phyloP scores from a whole-genome alignment of 768 basidiomycete species.

The Termitomyces bulborhizus region DNA sequence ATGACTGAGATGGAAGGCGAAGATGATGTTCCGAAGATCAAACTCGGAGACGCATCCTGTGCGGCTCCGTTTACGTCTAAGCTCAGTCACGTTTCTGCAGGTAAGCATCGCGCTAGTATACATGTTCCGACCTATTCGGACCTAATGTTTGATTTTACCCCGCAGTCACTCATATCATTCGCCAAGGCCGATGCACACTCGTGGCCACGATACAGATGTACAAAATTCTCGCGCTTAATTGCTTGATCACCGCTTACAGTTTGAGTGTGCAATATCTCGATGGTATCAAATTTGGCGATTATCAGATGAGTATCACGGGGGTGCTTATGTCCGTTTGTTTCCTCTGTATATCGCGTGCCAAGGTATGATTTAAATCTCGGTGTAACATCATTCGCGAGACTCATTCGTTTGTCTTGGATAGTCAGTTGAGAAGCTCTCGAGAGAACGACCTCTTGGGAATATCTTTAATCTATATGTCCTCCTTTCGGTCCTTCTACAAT shows the following conservation, averaged over 20 bases:
- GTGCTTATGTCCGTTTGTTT: constrained; percentile 99
- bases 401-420: constrained; percentile 23
- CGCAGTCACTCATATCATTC: constrained; percentile 13
- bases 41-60: constrained; percentile 98
- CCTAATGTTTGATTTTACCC: constrained; percentile 47
- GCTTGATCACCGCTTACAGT: constrained; percentile 97
- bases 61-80: constrained; percentile 99
- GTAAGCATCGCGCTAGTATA: constrained; percentile 40
- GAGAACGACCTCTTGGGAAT: constrained; percentile 89
- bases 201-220: constrained; percentile 99
- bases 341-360: constrained; percentile 94
- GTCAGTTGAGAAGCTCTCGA: constrained; percentile 95
- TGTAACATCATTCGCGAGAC: background rate
- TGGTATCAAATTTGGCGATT: constrained; percentile 99
- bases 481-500: constrained; percentile 86
- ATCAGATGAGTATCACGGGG: constrained; percentile 95
- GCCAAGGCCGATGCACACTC: constrained; percentile 96
- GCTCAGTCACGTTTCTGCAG: constrained; percentile 92
- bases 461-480: constrained; percentile 97
- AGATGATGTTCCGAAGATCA: constrained; percentile 94
- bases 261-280: constrained; percentile 96
- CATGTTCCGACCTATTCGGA: background rate
- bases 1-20: constrained; percentile 93
- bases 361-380: constrained; percentile 45
- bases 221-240: constrained; percentile 97